Base-by-base conservation (phyloP, 768 basidiomycete genomes). In the Boletus rubroflammeus region DNA sequence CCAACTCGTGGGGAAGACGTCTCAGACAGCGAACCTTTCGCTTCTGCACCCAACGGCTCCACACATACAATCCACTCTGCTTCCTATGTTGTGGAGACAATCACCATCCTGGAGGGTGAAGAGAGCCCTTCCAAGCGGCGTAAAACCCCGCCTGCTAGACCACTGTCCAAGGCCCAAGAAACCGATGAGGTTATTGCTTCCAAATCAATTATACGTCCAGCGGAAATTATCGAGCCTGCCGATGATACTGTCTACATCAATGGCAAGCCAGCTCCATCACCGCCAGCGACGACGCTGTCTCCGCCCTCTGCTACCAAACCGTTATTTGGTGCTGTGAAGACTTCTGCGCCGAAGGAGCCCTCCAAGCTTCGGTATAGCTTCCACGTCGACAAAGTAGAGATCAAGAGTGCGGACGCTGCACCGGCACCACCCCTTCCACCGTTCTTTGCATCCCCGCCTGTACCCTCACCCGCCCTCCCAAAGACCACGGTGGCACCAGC, bases 281-380 rank as follows among this genome's bases (percentile, higher is more conserved):
- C 38, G 8, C 29, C 51, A 6, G 21, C 46, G 23, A 31, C 21
- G 13, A 51, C 54, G 4, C 15, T 55, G n/a, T 73, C 59, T 51
- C 65, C 64, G 1, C 54, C 64, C n/a, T 34, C 64, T 15, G 55
- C 43, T 36, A 54, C 65, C 8, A 70, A 69, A 44, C 46, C 60
- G 26, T 29, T 57, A 23, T 63, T 65, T 28, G 53, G 63, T 43
- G 35, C 36, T n/a, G 38, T 70, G 39, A 86, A 84, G 65, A 70
- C 79, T 3, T 81, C 75, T 26, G 78, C 78, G 9, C 89, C 89
- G 1, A 88, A 84, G 64, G 86, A 88, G 51, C 88, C 89, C 2
- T 90, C 89, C 54, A 90, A 90, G 64, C 75, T 91, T 53, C 81
- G 89, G 26, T 86, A 78, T 61, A 88, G 87, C 60, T 81, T 86